Evolutionary conservation across 2,329 filamentous ascomycete genomes (phyloP), one percentile per base, ranked within the genome.

Genomic region (Fusarium fracticaudum): DNA sequence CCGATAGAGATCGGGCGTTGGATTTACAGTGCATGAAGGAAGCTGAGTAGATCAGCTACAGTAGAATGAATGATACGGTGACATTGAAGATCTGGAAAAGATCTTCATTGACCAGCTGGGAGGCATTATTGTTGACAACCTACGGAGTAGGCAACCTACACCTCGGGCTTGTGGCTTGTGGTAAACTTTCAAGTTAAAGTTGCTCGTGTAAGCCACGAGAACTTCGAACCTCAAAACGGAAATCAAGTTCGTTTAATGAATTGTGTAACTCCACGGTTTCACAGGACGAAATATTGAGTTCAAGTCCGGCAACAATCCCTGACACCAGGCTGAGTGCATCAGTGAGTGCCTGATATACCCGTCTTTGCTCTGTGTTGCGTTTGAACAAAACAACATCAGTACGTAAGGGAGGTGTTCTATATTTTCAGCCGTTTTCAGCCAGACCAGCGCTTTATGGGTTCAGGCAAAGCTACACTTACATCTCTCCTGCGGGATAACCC

Each of bases 1-100:
- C 50, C 57, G 60, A 69, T 62, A 67, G 51, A 72, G 69, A 74
- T 64, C 72, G 69, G 67, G 64, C 38, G 59, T 43, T 69, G 72
- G 66, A 55, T 69, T 62, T 43, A 53, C 51, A 58, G 38, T 45
- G 58, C 60, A 73, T 68, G 20, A 60, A 60, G 63, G 54, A 64
- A 50, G 41, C 12, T 57, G 51, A 37, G 50, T 63, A 58, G 47
- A 50, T 64, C 69, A 70, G 55, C 55, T 70, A 51, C 33, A 35
- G 33, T 35, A 8, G 37, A 50, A 64, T 58, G 62, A 50, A 64
- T 60, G 62, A 57, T 60, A 65, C 41, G 37, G 60, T 64, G 45
- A 53, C 58, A 69, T 73, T 55, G 44, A 54, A 62, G 43, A 53
- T 41, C 45, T 29, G 48, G 35, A 51, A 40, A 31, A 48, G 40